Evolutionary conservation across 139 green algal species (phyloP).

Genomic region (Deuterostichococcus epilithicus): DNA sequence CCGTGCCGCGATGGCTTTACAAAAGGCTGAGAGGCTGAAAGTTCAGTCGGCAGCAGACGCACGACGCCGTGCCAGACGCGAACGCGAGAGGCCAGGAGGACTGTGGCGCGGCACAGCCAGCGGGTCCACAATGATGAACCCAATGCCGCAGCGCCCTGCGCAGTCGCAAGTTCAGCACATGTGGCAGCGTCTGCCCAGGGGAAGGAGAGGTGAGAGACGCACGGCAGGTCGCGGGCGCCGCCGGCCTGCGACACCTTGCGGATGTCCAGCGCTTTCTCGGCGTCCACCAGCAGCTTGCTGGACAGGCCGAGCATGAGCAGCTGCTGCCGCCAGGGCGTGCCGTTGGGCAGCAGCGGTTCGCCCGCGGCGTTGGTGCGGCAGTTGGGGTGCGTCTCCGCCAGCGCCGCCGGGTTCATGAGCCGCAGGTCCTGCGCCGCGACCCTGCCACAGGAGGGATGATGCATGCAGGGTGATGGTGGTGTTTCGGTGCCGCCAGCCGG

Average conservation of each 20-base stretch:
- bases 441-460: too few species aligned
- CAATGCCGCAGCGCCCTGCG: too few species aligned
- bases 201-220: not conserved
- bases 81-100: too few species aligned
- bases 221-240: not conserved
- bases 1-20: too few species aligned
- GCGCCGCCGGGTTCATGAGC: constrained; percentile 68
- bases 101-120: too few species aligned
- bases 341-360: constrained; percentile 69
- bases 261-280: constrained; percentile 59
- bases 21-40: too few species aligned
- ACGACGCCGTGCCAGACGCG: too few species aligned
- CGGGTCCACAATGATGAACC: too few species aligned
- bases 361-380: constrained; percentile 57
- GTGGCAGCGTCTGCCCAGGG: too few species aligned
- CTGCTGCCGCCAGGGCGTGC: constrained; percentile 61
- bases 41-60: not conserved
- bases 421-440: constrained; percentile 48
- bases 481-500: too few species aligned
- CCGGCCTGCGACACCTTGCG: not conserved
- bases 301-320: constrained; percentile 72
- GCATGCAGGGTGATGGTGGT: too few species aligned
- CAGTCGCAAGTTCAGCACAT: too few species aligned
- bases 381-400: constrained; percentile 67
- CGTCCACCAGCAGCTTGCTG: constrained; percentile 68